Percentiles rank a stretch among this genome's conserved stretches.
Evolutionary conservation across 139 green algal genomes (phyloP).

Genomic region (Bryopsis sp.): DNA sequence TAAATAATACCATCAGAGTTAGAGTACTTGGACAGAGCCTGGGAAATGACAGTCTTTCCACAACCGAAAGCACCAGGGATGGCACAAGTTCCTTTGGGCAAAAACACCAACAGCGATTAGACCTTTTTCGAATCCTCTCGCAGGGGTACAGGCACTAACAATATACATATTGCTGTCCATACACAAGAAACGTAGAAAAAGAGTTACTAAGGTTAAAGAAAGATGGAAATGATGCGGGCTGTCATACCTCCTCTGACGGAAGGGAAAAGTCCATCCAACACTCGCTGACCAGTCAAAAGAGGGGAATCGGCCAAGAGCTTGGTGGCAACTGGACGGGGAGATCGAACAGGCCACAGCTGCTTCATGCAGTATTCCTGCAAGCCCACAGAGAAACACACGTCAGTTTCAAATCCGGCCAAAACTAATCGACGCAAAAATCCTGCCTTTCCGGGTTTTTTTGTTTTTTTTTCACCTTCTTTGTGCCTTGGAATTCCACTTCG

Average conservation of each 20-base stretch:
- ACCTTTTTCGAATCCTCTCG: too few species aligned
- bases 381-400: background rate
- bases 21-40: constrained; percentile 95
- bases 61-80: constrained; percentile 98
- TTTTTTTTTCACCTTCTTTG: constrained; percentile 58
- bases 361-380: constrained; percentile 87
- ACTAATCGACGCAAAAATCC: background rate
- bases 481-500: constrained; percentile 93
- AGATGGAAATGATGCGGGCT: background rate
- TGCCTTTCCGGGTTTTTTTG: too few species aligned
- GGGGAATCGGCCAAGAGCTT: constrained; percentile 94
- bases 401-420: background rate
- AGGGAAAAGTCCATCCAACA: constrained; percentile 96
- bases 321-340: constrained; percentile 79
- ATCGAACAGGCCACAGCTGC: constrained; percentile 93
- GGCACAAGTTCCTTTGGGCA: constrained; percentile 75
- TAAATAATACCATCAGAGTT: constrained; percentile 99
- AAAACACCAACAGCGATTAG: background rate
- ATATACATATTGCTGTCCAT: too few species aligned
- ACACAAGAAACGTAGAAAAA: too few species aligned
- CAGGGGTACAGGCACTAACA: too few species aligned
- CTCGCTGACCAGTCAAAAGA: constrained; percentile 95
- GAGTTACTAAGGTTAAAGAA: too few species aligned
- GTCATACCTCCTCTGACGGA: constrained; percentile 79
- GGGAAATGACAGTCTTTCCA: constrained; percentile 98